Evolutionary conservation across 345 rosid species (phyloP).

Genomic region (Murraya paniculata): DNA sequence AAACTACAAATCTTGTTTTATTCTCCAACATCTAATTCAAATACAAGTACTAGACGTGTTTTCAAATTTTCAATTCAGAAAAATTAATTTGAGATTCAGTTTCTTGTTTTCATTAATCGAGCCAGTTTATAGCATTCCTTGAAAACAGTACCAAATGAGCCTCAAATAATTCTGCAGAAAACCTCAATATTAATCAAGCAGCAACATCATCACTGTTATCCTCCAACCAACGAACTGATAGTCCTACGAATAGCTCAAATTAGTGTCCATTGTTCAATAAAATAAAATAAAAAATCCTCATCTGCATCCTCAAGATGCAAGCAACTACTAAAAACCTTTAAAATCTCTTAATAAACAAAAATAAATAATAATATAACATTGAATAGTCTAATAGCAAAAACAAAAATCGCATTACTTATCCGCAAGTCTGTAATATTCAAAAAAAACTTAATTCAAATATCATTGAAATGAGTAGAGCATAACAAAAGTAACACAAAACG

Average conservation of each 20-base stretch:
- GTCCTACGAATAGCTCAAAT: no score
- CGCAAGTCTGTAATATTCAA: background rate
- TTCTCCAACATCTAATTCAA: background rate
- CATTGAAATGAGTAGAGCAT: background rate
- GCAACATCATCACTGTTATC: no score
- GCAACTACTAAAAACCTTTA: background rate
- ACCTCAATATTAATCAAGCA: background rate
- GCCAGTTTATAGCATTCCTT: background rate
- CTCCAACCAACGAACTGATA: no score
- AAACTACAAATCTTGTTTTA: background rate
- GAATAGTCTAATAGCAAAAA: background rate
- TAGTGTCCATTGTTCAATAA: no score
- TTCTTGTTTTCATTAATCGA: background rate
- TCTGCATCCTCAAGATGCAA: background rate
- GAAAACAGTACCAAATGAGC: background rate
- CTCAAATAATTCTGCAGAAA: background rate
- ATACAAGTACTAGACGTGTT: background rate
- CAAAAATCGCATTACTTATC: background rate
- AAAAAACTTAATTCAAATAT: background rate
- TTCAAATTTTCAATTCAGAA: background rate
- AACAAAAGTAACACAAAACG: conserved; percentile 2
- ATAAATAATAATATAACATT: no score
- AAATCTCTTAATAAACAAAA: background rate
- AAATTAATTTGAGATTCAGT: background rate
- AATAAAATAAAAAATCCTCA: background rate